Evolutionary conservation across 805 yeast genomes (phyloP).

Genomic region (Candida peoriensis): DNA sequence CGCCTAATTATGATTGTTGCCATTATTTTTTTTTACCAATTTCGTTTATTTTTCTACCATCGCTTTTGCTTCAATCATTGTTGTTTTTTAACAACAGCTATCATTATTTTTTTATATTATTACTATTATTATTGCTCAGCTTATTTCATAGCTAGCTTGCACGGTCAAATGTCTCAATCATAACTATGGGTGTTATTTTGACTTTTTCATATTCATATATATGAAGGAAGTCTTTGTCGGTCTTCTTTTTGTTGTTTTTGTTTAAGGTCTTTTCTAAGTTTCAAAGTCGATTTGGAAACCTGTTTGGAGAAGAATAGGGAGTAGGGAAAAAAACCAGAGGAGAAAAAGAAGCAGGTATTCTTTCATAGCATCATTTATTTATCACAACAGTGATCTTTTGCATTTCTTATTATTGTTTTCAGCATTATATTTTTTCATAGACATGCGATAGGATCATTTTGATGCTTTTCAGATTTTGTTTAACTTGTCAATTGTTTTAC

Average conservation of each 20-base stretch:
- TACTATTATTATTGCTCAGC: constrained; percentile 3
- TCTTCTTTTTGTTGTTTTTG: constrained; percentile 3
- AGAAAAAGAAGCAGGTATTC: too few relatives aligned
- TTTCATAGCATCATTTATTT: too few relatives aligned
- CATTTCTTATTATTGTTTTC: constrained; percentile 1
- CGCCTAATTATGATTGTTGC: constrained; percentile 8
- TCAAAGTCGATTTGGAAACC: background rate
- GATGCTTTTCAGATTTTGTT: background rate
- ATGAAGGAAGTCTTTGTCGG: constrained; percentile 3
- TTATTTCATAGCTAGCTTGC: constrained; percentile 11
- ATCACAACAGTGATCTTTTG: constrained; percentile 2
- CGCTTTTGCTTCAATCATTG: too few relatives aligned
- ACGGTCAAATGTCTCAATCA: constrained; percentile 16
- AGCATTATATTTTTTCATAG: too few relatives aligned
- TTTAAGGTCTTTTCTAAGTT: constrained; percentile 1
- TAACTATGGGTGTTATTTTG: constrained; percentile 4
- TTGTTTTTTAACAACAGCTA: background rate
- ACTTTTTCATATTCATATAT: constrained; percentile 1
- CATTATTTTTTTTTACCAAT: background rate
- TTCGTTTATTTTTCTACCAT: background rate
- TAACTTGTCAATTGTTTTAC: constrained; percentile 2
- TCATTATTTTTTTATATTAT: constrained; percentile 2
- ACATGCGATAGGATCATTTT: too few relatives aligned
- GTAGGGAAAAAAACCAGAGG: too few relatives aligned
- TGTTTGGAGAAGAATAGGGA: too few relatives aligned